Percentiles rank a stretch among this genome's conserved stretches.
These are phyloP conservation scores for Malania oleifera DNA, from an alignment of 164 flowering plant species.

Conservation along the genomic window DNA sequence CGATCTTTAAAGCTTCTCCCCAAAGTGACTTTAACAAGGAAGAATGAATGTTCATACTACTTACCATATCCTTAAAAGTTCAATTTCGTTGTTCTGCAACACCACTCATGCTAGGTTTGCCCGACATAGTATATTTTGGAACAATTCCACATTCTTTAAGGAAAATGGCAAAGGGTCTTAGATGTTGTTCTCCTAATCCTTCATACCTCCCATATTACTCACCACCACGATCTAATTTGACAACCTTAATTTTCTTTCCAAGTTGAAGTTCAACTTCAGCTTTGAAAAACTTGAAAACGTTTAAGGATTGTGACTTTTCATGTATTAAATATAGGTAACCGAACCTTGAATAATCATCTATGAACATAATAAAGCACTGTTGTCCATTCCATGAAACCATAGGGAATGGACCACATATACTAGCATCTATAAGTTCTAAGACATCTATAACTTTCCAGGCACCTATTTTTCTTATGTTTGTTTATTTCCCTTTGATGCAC, in stretches of 20 bases:
- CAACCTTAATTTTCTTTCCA: background rate
- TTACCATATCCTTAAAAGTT: conserved; percentile 1
- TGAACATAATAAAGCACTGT: background rate
- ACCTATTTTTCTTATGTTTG: background rate
- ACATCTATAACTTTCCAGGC: background rate
- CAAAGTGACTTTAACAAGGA: background rate
- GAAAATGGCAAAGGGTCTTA: background rate
- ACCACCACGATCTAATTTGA: no score
- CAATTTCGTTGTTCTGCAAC: background rate
- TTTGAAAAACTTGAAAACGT: background rate
- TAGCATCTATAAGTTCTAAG: background rate
- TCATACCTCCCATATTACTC: no score
- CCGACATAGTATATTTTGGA: background rate
- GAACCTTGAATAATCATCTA: no score
- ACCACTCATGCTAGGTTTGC: conserved; percentile 1
- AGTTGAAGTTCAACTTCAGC: background rate
- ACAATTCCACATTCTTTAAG: background rate
- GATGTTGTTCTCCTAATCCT: background rate
- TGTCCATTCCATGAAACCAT: background rate
- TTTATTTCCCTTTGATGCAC: background rate
- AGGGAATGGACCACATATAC: conserved; percentile 1
- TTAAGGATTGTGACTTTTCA: no score
- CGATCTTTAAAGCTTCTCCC: conserved; percentile 1
- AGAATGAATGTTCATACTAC: background rate
- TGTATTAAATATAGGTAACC: no score